Conservation (phyloP, 202 grass and related monocot species). For the Thinopyrum obtusiflorum region DNA sequence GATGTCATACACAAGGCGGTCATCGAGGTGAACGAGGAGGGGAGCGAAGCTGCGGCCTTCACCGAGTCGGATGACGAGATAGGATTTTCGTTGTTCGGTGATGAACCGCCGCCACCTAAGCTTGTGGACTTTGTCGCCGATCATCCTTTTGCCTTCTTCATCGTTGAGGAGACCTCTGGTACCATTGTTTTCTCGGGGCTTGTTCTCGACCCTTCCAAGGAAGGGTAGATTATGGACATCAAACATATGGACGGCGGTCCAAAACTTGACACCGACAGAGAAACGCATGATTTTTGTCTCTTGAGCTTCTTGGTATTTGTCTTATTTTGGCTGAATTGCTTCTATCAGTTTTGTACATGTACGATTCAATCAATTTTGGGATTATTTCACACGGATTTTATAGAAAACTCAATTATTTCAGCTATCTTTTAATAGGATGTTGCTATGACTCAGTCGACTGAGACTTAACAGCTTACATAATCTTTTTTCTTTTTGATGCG, state of each 20-base stretch:
- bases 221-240: neutral
- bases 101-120: neutral
- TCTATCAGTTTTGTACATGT: too few species aligned
- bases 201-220: neutral
- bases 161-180: neutral
- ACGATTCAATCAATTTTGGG: too few species aligned
- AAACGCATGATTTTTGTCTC: neutral
- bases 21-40: slow-evolving; percentile 14
- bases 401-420: too few species aligned
- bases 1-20: neutral
- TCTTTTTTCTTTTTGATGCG: too few species aligned
- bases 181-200: neutral
- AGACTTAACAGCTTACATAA: too few species aligned
- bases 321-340: neutral
- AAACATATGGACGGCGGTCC: neutral
- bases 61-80: neutral
- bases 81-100: neutral
- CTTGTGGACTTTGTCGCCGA: neutral
- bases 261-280: neutral
- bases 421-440: too few species aligned
- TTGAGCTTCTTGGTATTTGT: too few species aligned
- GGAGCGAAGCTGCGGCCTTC: neutral
- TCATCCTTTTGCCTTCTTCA: neutral
- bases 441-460: too few species aligned
- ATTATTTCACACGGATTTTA: too few species aligned